Conservation (phyloP, 371 early-diverging fungal genomes). For the Gilbertella persicaria region DNA sequence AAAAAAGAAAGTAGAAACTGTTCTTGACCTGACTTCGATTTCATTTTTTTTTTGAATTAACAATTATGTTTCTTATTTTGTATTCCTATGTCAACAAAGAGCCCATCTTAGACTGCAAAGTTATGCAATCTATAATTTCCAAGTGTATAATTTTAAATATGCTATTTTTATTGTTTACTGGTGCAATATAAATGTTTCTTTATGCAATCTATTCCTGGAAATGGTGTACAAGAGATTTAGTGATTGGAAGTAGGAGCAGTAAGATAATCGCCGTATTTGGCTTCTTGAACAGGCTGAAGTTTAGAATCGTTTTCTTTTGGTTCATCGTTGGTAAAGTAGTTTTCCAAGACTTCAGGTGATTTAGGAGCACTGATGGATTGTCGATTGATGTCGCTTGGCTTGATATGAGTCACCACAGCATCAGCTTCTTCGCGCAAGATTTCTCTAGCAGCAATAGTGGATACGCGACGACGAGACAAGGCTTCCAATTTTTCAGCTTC, state of each 20-base stretch:
- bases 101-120: too few species aligned
- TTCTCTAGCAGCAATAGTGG: conserved; percentile 24
- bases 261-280: conserved; percentile 4
- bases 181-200: too few species aligned
- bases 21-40: too few species aligned
- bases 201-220: too few species aligned
- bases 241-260: background rate
- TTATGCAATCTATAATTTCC: too few species aligned
- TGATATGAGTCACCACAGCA: conserved; percentile 20
- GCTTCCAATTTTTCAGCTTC: conserved; percentile 16
- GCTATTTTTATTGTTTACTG: too few species aligned
- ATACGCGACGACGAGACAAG: conserved; percentile 18
- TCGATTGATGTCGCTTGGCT: conserved; percentile 15
- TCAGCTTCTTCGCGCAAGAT: conserved; percentile 8
- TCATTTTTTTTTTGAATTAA: too few species aligned
- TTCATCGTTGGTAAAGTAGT: background rate
- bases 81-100: too few species aligned
- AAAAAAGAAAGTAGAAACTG: too few species aligned
- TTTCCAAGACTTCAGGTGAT: conserved; percentile 9
- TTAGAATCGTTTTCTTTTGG: background rate
- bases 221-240: too few species aligned
- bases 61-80: too few species aligned
- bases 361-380: conserved; percentile 12
- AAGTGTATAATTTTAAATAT: too few species aligned
- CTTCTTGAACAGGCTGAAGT: background rate